phyloP scores from a whole-genome alignment of 768 basidiomycete species.

The Mycena latifolia region DNA sequence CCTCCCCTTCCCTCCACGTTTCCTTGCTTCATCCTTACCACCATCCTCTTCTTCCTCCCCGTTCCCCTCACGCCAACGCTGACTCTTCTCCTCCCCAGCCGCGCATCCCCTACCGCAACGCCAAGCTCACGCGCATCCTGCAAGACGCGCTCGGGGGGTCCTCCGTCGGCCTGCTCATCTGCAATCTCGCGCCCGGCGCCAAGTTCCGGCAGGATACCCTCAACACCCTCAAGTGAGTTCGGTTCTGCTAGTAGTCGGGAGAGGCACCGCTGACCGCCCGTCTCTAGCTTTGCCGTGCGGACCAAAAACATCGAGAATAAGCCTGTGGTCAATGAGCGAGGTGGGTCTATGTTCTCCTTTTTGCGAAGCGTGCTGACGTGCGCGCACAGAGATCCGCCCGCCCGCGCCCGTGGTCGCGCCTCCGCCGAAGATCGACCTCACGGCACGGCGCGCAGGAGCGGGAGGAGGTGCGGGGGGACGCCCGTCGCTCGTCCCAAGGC shows the following conservation, averaged over 20 bases:
- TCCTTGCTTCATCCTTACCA: background rate
- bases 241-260: background rate
- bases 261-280: constrained; percentile 1
- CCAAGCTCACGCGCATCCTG: constrained; percentile 88
- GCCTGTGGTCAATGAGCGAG: constrained; percentile 82
- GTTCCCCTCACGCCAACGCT: constrained; percentile 2
- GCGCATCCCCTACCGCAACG: constrained; percentile 91
- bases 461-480: background rate
- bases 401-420: background rate
- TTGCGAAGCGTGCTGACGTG: no score
- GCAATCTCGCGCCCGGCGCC: constrained; percentile 86
- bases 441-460: no score
- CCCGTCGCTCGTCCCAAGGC: constrained; percentile 31
- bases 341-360: constrained; percentile 53
- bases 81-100: constrained; percentile 52
- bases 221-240: constrained; percentile 87
- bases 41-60: background rate
- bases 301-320: constrained; percentile 92
- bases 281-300: constrained; percentile 76
- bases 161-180: constrained; percentile 84
- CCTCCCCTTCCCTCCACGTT: no score
- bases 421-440: constrained; percentile 19
- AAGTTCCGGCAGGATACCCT: constrained; percentile 90
- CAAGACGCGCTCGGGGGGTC: constrained; percentile 92
- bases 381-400: constrained; percentile 56